Conservation (phyloP, 306 rosid genomes). For the Begonia masoniana region DNA sequence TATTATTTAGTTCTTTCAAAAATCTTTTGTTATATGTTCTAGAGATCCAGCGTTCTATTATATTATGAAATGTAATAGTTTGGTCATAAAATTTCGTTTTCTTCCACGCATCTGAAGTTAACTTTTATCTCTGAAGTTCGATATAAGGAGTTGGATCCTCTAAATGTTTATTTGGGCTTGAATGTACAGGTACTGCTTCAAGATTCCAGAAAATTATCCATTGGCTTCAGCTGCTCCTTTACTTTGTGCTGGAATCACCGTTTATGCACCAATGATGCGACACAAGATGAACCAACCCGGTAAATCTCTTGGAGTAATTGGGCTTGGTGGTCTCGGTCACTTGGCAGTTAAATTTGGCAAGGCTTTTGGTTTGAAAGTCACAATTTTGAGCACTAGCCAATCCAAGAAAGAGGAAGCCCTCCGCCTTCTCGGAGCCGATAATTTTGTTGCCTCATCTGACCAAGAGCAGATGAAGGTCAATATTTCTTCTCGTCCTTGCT, state of each 20-base stretch:
- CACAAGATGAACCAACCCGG: slow-evolving; percentile 89
- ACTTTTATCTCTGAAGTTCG: too few relatives aligned
- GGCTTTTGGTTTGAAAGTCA: slow-evolving; percentile 65
- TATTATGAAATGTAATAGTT: too few relatives aligned
- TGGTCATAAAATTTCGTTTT: too few relatives aligned
- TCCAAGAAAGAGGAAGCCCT: slow-evolving; percentile 82
- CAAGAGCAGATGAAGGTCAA: slow-evolving; percentile 53
- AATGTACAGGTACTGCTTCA: slow-evolving; percentile 56
- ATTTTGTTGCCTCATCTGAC: slow-evolving; percentile 64
- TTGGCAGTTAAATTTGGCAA: slow-evolving; percentile 85
- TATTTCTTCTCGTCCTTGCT: too few relatives aligned
- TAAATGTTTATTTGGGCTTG: too few relatives aligned
- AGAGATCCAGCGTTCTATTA: too few relatives aligned
- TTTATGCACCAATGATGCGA: slow-evolving; percentile 71
- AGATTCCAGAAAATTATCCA: slow-evolving; percentile 67
- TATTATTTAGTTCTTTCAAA: too few relatives aligned
- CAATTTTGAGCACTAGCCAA: slow-evolving; percentile 65
- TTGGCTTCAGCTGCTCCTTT: slow-evolving; percentile 84
- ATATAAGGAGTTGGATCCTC: too few relatives aligned
- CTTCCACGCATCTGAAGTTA: too few relatives aligned
- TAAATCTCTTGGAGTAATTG: slow-evolving; percentile 79
- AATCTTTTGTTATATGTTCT: too few relatives aligned
- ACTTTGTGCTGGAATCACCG: slow-evolving; percentile 91
- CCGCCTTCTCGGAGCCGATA: slow-evolving; percentile 54
- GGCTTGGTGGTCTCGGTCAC: slow-evolving; percentile 94